Evolutionary conservation across 495 filamentous ascomycete species (phyloP).

Genomic region (Penicillium verhagenii): DNA sequence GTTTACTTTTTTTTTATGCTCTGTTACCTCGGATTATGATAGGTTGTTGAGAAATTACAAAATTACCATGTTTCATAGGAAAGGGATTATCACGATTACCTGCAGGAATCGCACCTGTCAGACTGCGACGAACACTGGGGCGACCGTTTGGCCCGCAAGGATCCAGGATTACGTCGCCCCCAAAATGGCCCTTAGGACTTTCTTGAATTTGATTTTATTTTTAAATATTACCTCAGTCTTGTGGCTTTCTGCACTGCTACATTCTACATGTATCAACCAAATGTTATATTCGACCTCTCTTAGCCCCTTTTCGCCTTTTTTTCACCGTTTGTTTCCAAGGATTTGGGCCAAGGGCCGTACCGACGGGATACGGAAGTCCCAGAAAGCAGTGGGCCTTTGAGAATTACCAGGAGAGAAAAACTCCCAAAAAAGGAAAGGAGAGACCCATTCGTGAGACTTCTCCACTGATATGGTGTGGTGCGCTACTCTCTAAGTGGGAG

Average conservation of each 20-base stretch:
- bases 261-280: not conserved
- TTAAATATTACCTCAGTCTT: not conserved
- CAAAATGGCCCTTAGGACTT: no score
- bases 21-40: no score
- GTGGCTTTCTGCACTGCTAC: not conserved
- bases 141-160: conserved; percentile 29
- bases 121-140: conserved; percentile 30
- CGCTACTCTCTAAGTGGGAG: conserved; percentile 4
- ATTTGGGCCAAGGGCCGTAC: conserved; percentile 21
- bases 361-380: conserved; percentile 9
- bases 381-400: conserved; percentile 9
- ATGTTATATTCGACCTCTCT: not conserved
- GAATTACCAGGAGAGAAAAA: not conserved
- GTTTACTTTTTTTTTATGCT: not conserved
- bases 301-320: not conserved
- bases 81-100: conserved; percentile 10
- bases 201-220: not conserved
- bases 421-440: not conserved
- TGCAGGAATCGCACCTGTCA: conserved; percentile 24
- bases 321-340: not conserved
- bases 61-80: conserved; percentile 4
- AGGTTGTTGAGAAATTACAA: not conserved
- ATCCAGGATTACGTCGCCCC: conserved; percentile 10
- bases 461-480: not conserved
- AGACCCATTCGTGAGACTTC: not conserved